Conservation (phyloP, 257 asterid species). For the Fraxinus cuspidata region DNA sequence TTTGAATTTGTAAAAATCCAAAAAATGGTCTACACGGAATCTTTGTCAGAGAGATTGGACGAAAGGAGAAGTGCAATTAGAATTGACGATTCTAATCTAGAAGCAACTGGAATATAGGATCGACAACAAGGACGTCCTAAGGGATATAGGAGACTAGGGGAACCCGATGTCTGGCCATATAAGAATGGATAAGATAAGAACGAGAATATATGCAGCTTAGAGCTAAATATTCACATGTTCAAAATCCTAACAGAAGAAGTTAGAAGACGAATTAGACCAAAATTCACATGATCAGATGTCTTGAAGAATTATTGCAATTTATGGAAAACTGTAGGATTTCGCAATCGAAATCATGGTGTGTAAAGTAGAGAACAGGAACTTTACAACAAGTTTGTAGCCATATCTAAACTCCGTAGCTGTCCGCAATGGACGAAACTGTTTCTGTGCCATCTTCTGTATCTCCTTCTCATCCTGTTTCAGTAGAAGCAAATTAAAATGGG, state of each 20-base stretch:
- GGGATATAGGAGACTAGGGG: background rate
- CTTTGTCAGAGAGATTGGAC: background rate
- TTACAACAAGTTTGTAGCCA: slow-evolving; percentile 97
- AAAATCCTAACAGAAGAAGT: background rate
- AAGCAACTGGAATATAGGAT: background rate
- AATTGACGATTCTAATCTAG: background rate
- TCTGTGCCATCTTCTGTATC: slow-evolving; percentile 73
- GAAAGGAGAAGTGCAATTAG: background rate
- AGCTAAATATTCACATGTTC: no score
- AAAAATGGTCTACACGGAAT: background rate
- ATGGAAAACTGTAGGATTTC: background rate
- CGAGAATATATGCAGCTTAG: no score
- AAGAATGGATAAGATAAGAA: background rate
- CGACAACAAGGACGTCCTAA: background rate
- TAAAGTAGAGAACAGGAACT: slow-evolving; percentile 34
- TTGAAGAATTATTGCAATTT: background rate
- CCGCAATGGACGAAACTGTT: slow-evolving; percentile 77
- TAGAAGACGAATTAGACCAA: background rate
- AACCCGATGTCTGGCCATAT: background rate
- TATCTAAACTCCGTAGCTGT: slow-evolving; percentile 80
- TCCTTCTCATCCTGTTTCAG: slow-evolving; percentile 87
- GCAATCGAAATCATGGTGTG: background rate
- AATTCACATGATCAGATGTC: background rate
- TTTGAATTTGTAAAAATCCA: background rate
- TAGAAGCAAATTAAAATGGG: slow-evolving; percentile 3